Percentiles rank a stretch among this genome's conserved stretches.
phyloP scores from a whole-genome alignment of 2,329 filamentous ascomycete species.

The Pseudocercospora vitis region DNA sequence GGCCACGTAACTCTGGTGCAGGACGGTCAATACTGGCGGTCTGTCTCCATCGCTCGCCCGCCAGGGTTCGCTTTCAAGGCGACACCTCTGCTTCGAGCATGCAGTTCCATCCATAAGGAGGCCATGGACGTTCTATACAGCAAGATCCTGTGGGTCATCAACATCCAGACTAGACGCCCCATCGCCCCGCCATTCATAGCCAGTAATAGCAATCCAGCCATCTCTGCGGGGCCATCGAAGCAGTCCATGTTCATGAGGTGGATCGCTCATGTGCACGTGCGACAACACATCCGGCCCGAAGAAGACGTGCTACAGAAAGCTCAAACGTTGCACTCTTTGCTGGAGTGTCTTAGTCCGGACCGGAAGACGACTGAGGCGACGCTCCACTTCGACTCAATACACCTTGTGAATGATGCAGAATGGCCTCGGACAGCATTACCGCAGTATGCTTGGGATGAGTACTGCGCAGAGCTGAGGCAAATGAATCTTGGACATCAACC shows the following conservation, averaged over 20 bases:
- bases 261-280: slow-evolving; percentile 16
- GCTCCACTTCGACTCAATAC: slow-evolving; percentile 19
- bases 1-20: slow-evolving; percentile 12
- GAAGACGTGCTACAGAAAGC: slow-evolving; percentile 18
- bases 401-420: slow-evolving; percentile 14
- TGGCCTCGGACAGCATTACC: slow-evolving; percentile 8
- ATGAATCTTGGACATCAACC: slow-evolving; percentile 9
- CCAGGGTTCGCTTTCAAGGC: slow-evolving; percentile 10
- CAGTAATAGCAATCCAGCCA: not conserved
- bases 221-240: not conserved
- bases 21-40: slow-evolving; percentile 11
- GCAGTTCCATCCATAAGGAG: slow-evolving; percentile 16
- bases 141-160: slow-evolving; percentile 20
- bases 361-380: slow-evolving; percentile 14
- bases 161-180: slow-evolving; percentile 10
- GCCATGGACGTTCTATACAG: slow-evolving; percentile 15
- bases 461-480: slow-evolving; percentile 6
- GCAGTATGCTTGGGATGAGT: slow-evolving; percentile 16
- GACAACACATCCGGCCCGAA: slow-evolving; percentile 19
- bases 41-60: slow-evolving; percentile 15
- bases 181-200: slow-evolving; percentile 7
- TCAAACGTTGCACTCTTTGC: slow-evolving; percentile 7
- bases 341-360: slow-evolving; percentile 14
- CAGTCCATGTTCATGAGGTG: slow-evolving; percentile 18
- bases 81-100: slow-evolving; percentile 16